Evolutionary conservation across 164 flowering plant genomes (phyloP), one percentile per base, ranked within the genome.

Genomic region (Aristolochia fimbriata): DNA sequence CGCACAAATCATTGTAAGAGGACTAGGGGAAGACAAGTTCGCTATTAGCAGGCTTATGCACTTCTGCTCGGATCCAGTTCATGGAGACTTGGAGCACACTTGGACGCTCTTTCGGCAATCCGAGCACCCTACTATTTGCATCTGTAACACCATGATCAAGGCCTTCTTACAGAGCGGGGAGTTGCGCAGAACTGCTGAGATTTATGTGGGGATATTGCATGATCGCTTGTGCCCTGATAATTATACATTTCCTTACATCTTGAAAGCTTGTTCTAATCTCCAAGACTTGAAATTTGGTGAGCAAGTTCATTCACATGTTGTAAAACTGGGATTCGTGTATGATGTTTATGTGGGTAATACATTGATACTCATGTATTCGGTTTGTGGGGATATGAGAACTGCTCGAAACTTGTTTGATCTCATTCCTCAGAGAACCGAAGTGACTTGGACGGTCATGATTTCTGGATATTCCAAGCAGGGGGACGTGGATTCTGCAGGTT

Each of bases 131-230:
- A 78, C 83, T n/a, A 62, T 76, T 6, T 81, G 83, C 68, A 77
- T 82, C 61, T 81, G 55, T 70, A 86, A 86, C 74, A 81, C 90
- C 43, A 79, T 84, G 84, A 72, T 86, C 65, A 84, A 76, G 70
- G 71, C 87, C 49, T 72, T 76, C 49, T 47, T 78, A 43, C 78
- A 71, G 57, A 70, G 63, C 2, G 71, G 65, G 15, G 71, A 78
- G 19, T 47, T 68, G 15, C 3, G 22, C 27, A 49, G 47, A 25
- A 60, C 80, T 57, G 45, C 79, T 0, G 22, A 67, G 20, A 25
- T 79, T 9, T 81, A 73, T 65, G 27, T n/a, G 15, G 14, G 23
- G 17, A 72, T 84, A 72, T 49, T 82, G 63, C 51, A 51, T 22
- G 49, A 47, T 17, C 77, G 77, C 8, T 41, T 74, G 31, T 47